A percentile compares a stretch with the other conserved stretches of the same genome.
These are phyloP conservation scores for Globisporangium rhizosaccharum DNA, from an alignment of 352 stramenopile species.

Conservation along the genomic window DNA sequence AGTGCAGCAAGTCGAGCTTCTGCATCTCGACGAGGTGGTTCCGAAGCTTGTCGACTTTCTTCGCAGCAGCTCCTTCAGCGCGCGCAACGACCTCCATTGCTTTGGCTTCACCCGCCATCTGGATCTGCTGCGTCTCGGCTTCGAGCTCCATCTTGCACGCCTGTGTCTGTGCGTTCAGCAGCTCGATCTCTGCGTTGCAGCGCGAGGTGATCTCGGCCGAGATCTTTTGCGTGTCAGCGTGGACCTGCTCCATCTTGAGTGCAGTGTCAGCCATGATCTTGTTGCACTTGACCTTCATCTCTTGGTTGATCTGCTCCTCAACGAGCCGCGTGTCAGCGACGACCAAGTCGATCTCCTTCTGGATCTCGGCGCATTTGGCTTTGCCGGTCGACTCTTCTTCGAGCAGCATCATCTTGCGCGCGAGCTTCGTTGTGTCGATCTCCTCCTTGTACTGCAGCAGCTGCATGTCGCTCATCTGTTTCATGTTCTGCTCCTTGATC, in stretches of 20 bases:
- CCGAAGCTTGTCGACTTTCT: slow-evolving; percentile 38
- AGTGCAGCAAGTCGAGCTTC: slow-evolving; percentile 19
- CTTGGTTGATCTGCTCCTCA: slow-evolving; percentile 46
- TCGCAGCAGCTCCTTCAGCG: slow-evolving; percentile 28
- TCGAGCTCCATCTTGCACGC: slow-evolving; percentile 28
- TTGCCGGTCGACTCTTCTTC: slow-evolving; percentile 62
- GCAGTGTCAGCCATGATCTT: slow-evolving; percentile 33
- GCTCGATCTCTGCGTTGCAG: slow-evolving; percentile 38
- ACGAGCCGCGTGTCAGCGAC: slow-evolving; percentile 42
- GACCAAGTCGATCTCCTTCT: slow-evolving; percentile 53
- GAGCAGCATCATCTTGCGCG: slow-evolving; percentile 41
- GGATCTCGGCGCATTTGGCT: slow-evolving; percentile 46
- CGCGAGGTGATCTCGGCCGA: slow-evolving; percentile 28
- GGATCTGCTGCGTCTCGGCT: slow-evolving; percentile 31
- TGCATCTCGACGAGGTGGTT: slow-evolving; percentile 39
- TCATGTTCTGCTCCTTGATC: too few relatives aligned
- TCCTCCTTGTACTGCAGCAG: slow-evolving; percentile 55
- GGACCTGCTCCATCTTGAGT: slow-evolving; percentile 40
- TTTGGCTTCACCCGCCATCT: slow-evolving; percentile 22
- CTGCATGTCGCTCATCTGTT: slow-evolving; percentile 60
- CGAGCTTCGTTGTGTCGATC: slow-evolving; percentile 48
- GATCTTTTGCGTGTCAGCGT: slow-evolving; percentile 43
- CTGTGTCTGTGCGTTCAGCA: slow-evolving; percentile 35
- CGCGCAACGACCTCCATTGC: slow-evolving; percentile 39
- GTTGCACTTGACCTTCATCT: slow-evolving; percentile 40